Base-by-base conservation (phyloP, 768 basidiomycete genomes). In the Lepiota venenata region DNA sequence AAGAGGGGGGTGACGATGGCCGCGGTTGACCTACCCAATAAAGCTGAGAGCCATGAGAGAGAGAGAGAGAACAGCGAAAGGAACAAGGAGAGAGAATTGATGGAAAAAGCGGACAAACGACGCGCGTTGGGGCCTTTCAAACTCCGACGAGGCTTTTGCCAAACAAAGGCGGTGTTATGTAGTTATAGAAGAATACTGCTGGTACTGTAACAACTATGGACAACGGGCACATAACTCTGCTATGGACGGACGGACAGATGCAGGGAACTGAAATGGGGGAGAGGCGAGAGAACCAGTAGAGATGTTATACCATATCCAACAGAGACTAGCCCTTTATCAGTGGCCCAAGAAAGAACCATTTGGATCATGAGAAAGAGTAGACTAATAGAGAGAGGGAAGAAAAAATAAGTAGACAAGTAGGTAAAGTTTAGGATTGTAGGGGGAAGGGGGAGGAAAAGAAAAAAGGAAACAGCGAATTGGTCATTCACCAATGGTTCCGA, bases 11-110 rank as follows among this genome's bases (percentile, higher is more conserved):
- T 2, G 16, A 14, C 36, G 39, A 15, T 4, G 20, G 14, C 21
- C 27, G 14, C 15, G 10, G 3, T 5, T 5, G 25, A 68, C 76
- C 41, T 61, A 87, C 87, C 87, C 87, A 60, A 89, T 88, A 64
- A 87, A 89, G 73, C 83, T 87, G 56, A 80, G 78, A 59, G 87
- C 85, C 85, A 88, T 88, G 62, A 60, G 70, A 27, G 55, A 51
- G 45, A 27, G 44, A 56, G 52, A 59, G 36, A 40, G 46, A 41
- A 45, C 50, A n/a, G n/a, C n/a, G n/a, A n/a, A n/a, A n/a, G n/a
- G n/a, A n/a, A n/a, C n/a, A n/a, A 25, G 5, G 25, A 25, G 5
- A 25, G 25, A 2, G 5, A 25, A 5, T 25, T 25, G 25, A 25
- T 41, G 47, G 49, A 52, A 50, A 58, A 53, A 21, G 50, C 46